Evolutionary conservation across 2,329 filamentous ascomycete genomes (phyloP).

Genomic region (Clonostachys solani): DNA sequence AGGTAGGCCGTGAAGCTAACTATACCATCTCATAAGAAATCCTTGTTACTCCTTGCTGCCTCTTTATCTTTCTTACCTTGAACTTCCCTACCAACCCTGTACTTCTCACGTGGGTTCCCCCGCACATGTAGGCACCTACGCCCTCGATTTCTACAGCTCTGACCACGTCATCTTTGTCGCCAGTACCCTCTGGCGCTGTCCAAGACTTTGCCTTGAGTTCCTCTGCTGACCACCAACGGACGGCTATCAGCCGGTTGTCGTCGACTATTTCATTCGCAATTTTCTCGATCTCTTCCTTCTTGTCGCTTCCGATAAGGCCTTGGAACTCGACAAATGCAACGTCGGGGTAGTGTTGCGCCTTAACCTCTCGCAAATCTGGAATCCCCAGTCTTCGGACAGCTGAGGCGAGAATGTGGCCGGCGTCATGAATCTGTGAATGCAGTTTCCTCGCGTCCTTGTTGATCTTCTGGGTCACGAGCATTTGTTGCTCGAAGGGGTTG

Average conservation of each 20-base stretch:
- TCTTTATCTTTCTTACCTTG: slow-evolving; percentile 1
- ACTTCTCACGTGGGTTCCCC: slow-evolving; percentile 3
- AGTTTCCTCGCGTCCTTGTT: slow-evolving; percentile 1
- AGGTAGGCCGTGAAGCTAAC: no score
- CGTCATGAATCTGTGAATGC: slow-evolving; percentile 3
- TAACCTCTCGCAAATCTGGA: neutral
- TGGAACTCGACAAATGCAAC: slow-evolving; percentile 1
- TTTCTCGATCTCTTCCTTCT: neutral
- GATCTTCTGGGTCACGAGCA: neutral
- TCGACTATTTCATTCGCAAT: slow-evolving; percentile 1
- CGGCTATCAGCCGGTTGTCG: slow-evolving; percentile 9
- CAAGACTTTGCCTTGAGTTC: neutral
- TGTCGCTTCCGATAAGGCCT: neutral
- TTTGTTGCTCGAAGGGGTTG: neutral
- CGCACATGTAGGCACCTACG: slow-evolving; percentile 1
- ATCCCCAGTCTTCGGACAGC: neutral
- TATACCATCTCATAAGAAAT: neutral
- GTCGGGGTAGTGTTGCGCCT: slow-evolving; percentile 2
- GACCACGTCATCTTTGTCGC: neutral
- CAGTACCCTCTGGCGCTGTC: neutral
- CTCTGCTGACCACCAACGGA: slow-evolving; percentile 1
- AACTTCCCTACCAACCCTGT: neutral
- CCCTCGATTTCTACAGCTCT: slow-evolving; percentile 1
- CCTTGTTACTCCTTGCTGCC: neutral
- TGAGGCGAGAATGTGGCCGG: slow-evolving; percentile 1